Conservation (phyloP, 805 yeast genomes). For the Kluyveromyces aestuarii region DNA sequence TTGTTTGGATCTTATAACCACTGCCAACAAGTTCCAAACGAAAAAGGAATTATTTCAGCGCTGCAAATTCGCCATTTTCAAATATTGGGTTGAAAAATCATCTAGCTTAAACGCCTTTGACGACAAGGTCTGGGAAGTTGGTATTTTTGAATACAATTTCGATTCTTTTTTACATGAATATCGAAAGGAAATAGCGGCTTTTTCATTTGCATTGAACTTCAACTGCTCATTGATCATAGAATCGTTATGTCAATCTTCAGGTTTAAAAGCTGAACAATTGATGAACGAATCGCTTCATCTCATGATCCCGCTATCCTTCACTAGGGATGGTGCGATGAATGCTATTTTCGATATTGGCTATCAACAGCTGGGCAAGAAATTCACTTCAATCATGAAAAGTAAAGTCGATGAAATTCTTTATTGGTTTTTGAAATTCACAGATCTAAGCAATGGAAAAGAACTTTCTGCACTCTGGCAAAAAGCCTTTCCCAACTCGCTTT, state of each 20-base stretch:
- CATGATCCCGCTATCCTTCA: slow-evolving; percentile 13
- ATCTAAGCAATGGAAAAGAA: slow-evolving; percentile 1
- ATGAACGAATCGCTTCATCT: slow-evolving; percentile 10
- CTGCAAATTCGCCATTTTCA: slow-evolving; percentile 17
- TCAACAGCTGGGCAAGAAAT: slow-evolving; percentile 8
- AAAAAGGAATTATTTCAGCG: slow-evolving; percentile 12
- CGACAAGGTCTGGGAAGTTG: slow-evolving; percentile 11
- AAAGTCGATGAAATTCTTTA: slow-evolving; percentile 3
- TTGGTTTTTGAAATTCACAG: slow-evolving; percentile 5
- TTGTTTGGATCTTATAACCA: slow-evolving; percentile 7
- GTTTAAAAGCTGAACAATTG: slow-evolving; percentile 7
- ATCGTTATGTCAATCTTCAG: slow-evolving; percentile 3
- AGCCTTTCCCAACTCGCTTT: not conserved
- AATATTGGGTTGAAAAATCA: slow-evolving; percentile 10
- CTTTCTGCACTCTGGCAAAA: not conserved
- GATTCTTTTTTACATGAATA: slow-evolving; percentile 10
- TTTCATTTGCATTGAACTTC: slow-evolving; percentile 12
- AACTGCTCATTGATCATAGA: slow-evolving; percentile 6
- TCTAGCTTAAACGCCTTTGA: not conserved
- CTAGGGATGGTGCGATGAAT: slow-evolving; percentile 7
- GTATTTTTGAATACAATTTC: slow-evolving; percentile 13
- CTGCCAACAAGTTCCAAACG: not conserved
- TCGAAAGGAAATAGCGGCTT: slow-evolving; percentile 12
- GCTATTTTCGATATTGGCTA: slow-evolving; percentile 6
- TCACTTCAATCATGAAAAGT: not conserved